Percentiles rank a stretch among this genome's conserved stretches.
Conservation (phyloP, 148 eudicot species). For the Salicornia ramosissima region DNA sequence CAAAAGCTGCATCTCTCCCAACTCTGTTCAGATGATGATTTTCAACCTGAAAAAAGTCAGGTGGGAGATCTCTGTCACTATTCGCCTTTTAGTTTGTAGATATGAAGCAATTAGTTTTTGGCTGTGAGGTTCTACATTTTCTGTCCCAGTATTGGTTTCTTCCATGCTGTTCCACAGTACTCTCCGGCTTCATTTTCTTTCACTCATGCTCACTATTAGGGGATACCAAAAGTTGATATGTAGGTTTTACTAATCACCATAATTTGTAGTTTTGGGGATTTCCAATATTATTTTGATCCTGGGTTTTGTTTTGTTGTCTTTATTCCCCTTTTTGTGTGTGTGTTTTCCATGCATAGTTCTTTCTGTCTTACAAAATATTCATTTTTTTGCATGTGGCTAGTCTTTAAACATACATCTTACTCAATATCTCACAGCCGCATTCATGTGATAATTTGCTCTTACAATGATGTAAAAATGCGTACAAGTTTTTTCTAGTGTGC, state of each 20-base stretch:
- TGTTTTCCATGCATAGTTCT: background rate
- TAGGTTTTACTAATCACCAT: background rate
- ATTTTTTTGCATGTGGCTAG: background rate
- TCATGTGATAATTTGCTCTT: background rate
- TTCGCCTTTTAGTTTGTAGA: constrained; percentile 1
- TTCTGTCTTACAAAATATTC: background rate
- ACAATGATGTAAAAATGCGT: background rate
- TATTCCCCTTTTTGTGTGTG: no score
- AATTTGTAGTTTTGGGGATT: background rate
- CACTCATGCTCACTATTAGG: background rate
- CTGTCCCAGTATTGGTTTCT: background rate
- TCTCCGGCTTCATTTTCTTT: background rate
- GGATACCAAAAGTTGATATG: background rate
- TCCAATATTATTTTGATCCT: background rate
- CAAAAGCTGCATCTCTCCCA: background rate
- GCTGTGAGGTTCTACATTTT: background rate
- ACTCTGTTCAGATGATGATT: background rate
- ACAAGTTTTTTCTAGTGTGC: background rate
- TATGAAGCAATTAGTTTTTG: background rate
- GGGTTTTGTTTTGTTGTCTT: background rate
- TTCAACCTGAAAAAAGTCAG: constrained; percentile 7
- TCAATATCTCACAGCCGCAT: background rate
- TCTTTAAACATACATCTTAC: background rate
- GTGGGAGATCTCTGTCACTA: constrained; percentile 2
- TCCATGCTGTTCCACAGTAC: background rate